A percentile compares a stretch with the other conserved stretches of the same genome.
phyloP scores from a whole-genome alignment of 164 flowering plant species.

The Umbellularia californica region DNA sequence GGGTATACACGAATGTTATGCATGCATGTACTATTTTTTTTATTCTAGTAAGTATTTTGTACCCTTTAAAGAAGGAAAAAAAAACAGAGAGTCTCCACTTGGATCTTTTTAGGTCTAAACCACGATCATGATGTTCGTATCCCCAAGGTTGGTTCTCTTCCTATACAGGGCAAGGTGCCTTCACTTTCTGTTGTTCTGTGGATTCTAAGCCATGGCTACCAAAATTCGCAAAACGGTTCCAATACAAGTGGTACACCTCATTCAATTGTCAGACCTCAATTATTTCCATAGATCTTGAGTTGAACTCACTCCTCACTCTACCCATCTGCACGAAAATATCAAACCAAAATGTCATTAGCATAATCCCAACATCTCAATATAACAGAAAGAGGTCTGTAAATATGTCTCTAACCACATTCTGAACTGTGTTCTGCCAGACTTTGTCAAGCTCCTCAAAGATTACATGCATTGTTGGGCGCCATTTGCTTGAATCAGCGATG shows the following conservation, averaged over 20 bases:
- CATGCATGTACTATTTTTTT: no score
- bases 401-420: conserved; percentile 22
- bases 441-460: conserved; percentile 49
- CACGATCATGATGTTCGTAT: not conserved
- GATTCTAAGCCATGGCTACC: not conserved
- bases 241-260: not conserved
- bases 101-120: not conserved
- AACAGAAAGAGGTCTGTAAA: not conserved
- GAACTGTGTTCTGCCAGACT: conserved; percentile 43
- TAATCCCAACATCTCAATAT: not conserved
- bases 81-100: no score
- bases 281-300: not conserved
- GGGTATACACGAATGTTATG: no score
- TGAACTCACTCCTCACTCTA: not conserved
- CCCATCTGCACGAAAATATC: not conserved
- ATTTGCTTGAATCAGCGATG: conserved; percentile 61
- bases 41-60: not conserved
- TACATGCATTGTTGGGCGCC: conserved; percentile 51
- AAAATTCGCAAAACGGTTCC: not conserved
- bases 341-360: not conserved
- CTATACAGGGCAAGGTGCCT: not conserved
- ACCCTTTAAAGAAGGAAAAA: no score
- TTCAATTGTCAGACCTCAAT: not conserved
- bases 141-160: not conserved
- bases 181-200: not conserved